A percentile compares a stretch with the other conserved stretches of the same genome.
Evolutionary conservation across 2,329 filamentous ascomycete species (phyloP).

Genomic region (Phoma sp.): DNA sequence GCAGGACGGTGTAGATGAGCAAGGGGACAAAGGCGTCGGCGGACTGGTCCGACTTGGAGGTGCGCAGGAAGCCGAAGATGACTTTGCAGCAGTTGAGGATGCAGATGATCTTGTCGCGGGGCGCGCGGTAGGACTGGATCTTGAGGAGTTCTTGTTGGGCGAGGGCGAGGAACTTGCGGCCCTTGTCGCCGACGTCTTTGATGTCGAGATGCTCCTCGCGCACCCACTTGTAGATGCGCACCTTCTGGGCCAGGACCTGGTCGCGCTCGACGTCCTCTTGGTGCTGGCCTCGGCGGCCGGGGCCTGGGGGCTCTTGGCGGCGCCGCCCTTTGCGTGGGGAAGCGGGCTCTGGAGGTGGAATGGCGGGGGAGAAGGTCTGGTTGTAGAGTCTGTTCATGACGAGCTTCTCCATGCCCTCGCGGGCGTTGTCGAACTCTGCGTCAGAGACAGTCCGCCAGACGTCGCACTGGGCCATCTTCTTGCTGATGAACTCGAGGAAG

Average conservation of each 20-base stretch:
- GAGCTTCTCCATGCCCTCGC: constrained; percentile 98
- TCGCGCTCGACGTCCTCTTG: constrained; percentile 98
- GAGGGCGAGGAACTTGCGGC: constrained; percentile 83
- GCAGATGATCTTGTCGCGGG: constrained; percentile 97
- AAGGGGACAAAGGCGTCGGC: constrained; percentile 92
- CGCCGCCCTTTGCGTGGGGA: constrained; percentile 70
- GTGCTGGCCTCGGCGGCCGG: constrained; percentile 90
- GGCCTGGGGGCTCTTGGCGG: constrained; percentile 66
- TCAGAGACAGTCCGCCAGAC: constrained; percentile 96
- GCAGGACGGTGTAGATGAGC: constrained; percentile 92
- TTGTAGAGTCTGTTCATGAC: constrained; percentile 98
- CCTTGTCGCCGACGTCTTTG: constrained; percentile 80
- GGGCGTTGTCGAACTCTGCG: constrained; percentile 96
- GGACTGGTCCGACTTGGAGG: constrained; percentile 90
- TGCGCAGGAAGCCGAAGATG: constrained; percentile 92
- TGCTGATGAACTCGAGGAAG: constrained; percentile 93
- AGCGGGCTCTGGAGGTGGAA: constrained; percentile 79
- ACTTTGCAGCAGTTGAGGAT: constrained; percentile 99
- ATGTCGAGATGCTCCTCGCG: constrained; percentile 94
- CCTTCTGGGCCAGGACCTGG: constrained; percentile 94
- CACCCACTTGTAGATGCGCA: constrained; percentile 96
- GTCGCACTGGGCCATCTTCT: constrained; percentile 97
- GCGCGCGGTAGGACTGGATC: constrained; percentile 96
- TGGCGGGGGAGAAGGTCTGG: constrained; percentile 95
- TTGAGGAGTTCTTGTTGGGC: constrained; percentile 95